phyloP scores from a whole-genome alignment of 2,329 filamentous ascomycete species.

The Beauveria asiatica region DNA sequence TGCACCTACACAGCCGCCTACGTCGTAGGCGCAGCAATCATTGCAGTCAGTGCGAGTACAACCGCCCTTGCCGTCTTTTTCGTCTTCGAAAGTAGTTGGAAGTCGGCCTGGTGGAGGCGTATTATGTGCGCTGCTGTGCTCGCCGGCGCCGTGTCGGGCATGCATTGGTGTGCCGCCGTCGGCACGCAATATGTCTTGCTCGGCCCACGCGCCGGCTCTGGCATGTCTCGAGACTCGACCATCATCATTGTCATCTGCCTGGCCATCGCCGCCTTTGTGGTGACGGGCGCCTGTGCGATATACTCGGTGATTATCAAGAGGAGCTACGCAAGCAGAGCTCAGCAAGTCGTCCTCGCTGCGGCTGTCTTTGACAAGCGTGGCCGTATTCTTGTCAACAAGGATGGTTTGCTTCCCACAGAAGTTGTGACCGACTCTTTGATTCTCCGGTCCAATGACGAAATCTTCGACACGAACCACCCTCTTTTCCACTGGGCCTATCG shows the following conservation, averaged over 20 bases:
- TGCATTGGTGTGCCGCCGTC: slow-evolving; percentile 76
- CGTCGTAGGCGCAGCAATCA: slow-evolving; percentile 60
- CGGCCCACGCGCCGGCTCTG: slow-evolving; percentile 21
- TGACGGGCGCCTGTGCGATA: slow-evolving; percentile 48
- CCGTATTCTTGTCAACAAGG: slow-evolving; percentile 58
- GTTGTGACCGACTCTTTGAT: slow-evolving; percentile 75
- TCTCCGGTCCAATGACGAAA: slow-evolving; percentile 57
- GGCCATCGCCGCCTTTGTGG: slow-evolving; percentile 48
- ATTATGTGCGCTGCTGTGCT: slow-evolving; percentile 57
- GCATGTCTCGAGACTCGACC: slow-evolving; percentile 52
- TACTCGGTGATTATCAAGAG: slow-evolving; percentile 44
- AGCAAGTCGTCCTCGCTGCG: slow-evolving; percentile 50
- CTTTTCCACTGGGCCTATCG: slow-evolving; percentile 85
- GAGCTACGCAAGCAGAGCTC: slow-evolving; percentile 48
- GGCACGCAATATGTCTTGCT: slow-evolving; percentile 60
- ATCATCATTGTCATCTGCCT: slow-evolving; percentile 66
- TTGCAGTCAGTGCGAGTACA: slow-evolving; percentile 64
- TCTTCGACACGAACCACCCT: slow-evolving; percentile 66
- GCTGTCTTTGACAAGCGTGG: slow-evolving; percentile 61
- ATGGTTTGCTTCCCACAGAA: slow-evolving; percentile 60
- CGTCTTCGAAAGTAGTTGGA: slow-evolving; percentile 66
- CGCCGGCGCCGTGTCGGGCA: slow-evolving; percentile 68
- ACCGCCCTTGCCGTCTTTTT: slow-evolving; percentile 70
- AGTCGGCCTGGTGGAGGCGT: slow-evolving; percentile 69
- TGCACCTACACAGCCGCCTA: slow-evolving; percentile 52